Percentiles rank a stretch among this genome's conserved stretches.
Evolutionary conservation across 2,329 filamentous ascomycete genomes (phyloP).

Genomic region (Piedraia hortae): DNA sequence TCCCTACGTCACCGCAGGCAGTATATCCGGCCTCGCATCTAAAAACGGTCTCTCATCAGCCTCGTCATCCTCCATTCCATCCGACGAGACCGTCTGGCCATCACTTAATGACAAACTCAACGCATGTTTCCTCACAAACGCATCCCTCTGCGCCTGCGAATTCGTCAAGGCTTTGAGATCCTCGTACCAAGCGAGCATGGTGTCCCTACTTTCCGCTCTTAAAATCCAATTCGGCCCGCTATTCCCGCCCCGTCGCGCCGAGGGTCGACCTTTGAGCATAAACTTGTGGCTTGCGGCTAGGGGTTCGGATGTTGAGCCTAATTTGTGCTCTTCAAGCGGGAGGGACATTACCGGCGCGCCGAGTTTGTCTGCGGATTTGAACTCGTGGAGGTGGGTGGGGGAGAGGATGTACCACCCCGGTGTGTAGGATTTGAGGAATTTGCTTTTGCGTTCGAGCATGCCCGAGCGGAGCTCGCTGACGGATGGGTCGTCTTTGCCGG

Average conservation of each 20-base stretch:
- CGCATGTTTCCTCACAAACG: constrained; percentile 60
- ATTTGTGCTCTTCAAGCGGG: constrained; percentile 78
- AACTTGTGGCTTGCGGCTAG: constrained; percentile 86
- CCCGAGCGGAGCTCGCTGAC: constrained; percentile 68
- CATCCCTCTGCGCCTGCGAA: constrained; percentile 63
- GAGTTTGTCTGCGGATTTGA: constrained; percentile 88
- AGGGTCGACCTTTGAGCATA: constrained; percentile 86
- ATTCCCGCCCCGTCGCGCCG: constrained; percentile 86
- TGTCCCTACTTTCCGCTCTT: constrained; percentile 48
- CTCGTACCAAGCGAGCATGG: constrained; percentile 91
- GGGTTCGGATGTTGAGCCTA: constrained; percentile 66
- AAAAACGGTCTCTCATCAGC: too few species aligned
- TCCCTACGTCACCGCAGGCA: too few species aligned
- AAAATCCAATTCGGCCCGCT: constrained; percentile 46
- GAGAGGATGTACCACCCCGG: constrained; percentile 93
- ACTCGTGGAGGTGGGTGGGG: constrained; percentile 90
- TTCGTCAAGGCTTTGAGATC: constrained; percentile 79
- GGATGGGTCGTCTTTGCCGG: constrained; percentile 63
- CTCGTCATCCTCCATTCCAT: constrained; percentile 53
- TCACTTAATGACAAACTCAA: constrained; percentile 41
- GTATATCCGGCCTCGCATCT: too few species aligned
- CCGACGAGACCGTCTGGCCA: constrained; percentile 35
- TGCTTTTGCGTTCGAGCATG: constrained; percentile 89
- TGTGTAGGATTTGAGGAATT: constrained; percentile 92
- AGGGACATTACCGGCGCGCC: constrained; percentile 89